phyloP scores from a whole-genome alignment of 2,329 filamentous ascomycete genomes.

The Colletotrichum cereale region DNA sequence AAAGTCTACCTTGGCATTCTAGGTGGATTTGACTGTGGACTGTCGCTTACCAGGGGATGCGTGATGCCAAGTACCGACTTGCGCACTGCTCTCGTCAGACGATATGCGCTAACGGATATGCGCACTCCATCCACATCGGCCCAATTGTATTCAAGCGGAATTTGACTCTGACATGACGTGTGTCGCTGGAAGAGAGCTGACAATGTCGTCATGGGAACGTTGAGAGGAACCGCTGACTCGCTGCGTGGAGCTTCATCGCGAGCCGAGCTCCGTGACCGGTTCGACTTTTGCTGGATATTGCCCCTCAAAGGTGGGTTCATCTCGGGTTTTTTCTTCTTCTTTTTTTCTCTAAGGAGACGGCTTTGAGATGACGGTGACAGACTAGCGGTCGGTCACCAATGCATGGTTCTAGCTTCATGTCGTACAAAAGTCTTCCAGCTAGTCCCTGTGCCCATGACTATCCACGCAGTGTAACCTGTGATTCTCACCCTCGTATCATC shows the following conservation, averaged over 20 bases:
- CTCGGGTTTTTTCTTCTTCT: background rate
- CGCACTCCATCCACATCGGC: background rate
- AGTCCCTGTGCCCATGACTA: background rate
- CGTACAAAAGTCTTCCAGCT: background rate
- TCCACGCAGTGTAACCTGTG: background rate
- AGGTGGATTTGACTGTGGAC: background rate
- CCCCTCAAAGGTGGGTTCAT: background rate
- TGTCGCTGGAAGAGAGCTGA: background rate
- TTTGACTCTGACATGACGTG: background rate
- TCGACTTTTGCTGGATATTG: too few species aligned
- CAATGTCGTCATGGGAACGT: slow-evolving; percentile 27
- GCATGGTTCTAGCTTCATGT: background rate
- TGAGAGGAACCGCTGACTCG: background rate
- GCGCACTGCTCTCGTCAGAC: background rate
- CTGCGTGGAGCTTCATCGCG: background rate
- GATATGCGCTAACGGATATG: background rate
- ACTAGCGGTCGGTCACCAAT: background rate
- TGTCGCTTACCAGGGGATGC: background rate
- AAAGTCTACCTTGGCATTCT: slow-evolving; percentile 3
- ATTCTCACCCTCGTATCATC: background rate
- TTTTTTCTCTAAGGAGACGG: background rate
- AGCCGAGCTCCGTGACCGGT: slow-evolving; percentile 5
- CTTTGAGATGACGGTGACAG: background rate
- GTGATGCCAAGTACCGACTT: background rate
- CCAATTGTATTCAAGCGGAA: background rate